These are phyloP conservation scores for Naganishia vaughanmartiniae DNA, from an alignment of 768 basidiomycete species.

Conservation along the genomic window DNA sequence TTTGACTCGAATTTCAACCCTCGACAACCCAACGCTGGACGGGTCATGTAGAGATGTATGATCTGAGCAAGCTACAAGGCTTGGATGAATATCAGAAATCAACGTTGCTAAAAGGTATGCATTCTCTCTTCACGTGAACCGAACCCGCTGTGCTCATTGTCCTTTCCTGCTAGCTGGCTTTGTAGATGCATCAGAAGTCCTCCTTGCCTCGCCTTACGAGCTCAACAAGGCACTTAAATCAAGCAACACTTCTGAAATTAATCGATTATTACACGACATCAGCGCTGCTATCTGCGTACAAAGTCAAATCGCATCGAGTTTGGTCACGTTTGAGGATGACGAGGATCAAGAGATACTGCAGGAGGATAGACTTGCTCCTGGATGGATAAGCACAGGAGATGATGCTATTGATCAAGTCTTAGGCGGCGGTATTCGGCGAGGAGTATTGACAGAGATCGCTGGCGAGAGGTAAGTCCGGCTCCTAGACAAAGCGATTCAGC, in stretches of 20 bases:
- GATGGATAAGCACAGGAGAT: conserved; percentile 72
- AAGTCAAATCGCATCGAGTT: conserved; percentile 53
- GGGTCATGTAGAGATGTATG: conserved; percentile 26
- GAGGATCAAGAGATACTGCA: conserved; percentile 38
- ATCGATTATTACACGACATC: conserved; percentile 62
- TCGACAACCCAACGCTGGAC: neutral
- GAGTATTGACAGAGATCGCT: conserved; percentile 80
- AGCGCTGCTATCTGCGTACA: conserved; percentile 56
- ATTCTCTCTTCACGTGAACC: no score
- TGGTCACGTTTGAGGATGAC: conserved; percentile 50
- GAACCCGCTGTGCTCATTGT: neutral
- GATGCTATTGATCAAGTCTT: conserved; percentile 64
- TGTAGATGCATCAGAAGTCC: conserved; percentile 38
- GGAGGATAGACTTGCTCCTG: neutral
- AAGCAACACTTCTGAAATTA: conserved; percentile 60
- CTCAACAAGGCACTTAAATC: conserved; percentile 36
- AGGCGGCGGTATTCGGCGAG: conserved; percentile 74
- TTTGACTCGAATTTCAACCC: neutral
- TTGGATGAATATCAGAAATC: conserved; percentile 31
- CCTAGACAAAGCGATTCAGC: neutral
- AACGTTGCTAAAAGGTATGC: conserved; percentile 25
- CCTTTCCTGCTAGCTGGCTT: conserved; percentile 33
- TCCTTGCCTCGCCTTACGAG: conserved; percentile 37
- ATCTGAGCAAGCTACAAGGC: conserved; percentile 25
- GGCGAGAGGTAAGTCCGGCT: conserved; percentile 71